Evolutionary conservation across 2,329 filamentous ascomycete species (phyloP).

Genomic region (Cladosporium halotolerans): DNA sequence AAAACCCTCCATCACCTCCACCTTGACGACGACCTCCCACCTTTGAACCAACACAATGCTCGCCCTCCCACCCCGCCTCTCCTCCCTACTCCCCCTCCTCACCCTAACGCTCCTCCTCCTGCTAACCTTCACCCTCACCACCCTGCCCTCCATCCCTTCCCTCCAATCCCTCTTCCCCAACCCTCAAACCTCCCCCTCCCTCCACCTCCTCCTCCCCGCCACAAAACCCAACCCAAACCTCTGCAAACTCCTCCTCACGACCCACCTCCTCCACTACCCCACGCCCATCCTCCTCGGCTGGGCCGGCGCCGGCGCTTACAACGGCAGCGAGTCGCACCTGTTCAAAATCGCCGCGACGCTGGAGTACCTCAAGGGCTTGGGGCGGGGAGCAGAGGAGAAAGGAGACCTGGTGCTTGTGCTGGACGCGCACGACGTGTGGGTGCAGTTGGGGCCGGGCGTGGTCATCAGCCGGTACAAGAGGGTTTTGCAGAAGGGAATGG

Average conservation of each 20-base stretch:
- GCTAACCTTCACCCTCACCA: too few species aligned
- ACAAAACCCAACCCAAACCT: slow-evolving; percentile 12
- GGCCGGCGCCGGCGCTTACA: slow-evolving; percentile 20
- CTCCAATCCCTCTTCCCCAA: background rate
- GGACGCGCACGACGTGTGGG: slow-evolving; percentile 59
- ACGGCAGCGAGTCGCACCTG: slow-evolving; percentile 16
- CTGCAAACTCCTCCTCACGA: slow-evolving; percentile 12
- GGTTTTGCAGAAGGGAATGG: slow-evolving; percentile 48
- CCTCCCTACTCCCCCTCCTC: too few species aligned
- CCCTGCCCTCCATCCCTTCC: too few species aligned
- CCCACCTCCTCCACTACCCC: background rate
- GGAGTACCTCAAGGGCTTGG: slow-evolving; percentile 14
- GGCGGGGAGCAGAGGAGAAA: slow-evolving; percentile 24
- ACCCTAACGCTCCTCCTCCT: too few species aligned
- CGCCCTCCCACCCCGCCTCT: too few species aligned
- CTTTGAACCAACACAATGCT: too few species aligned
- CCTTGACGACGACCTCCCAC: too few species aligned
- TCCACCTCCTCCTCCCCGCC: slow-evolving; percentile 14
- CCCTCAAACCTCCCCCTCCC: background rate
- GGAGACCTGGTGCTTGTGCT: slow-evolving; percentile 56
- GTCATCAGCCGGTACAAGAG: slow-evolving; percentile 57
- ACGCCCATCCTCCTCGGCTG: slow-evolving; percentile 7
- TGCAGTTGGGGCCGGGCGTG: slow-evolving; percentile 59
- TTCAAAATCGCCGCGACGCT: slow-evolving; percentile 16
- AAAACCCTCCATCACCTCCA: too few species aligned